phyloP scores from a whole-genome alignment of 768 basidiomycete species.

The Mrakia gelida region DNA sequence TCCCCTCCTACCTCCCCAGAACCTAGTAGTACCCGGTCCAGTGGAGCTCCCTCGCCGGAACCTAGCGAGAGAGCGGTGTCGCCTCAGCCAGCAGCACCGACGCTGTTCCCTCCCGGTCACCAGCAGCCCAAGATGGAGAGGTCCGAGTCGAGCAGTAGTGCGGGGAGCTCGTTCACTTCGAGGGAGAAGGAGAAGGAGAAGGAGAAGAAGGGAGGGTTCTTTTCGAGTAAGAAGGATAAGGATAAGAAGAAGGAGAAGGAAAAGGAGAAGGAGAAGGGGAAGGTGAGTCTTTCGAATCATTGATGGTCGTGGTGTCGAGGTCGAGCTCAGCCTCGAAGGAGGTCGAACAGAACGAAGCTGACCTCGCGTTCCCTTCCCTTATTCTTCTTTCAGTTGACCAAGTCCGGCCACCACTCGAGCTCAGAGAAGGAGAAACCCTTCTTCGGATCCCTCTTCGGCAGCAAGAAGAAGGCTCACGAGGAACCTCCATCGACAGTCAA shows the following conservation, averaged over 20 bases:
- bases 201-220: constrained; percentile 41
- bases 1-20: constrained; percentile 17
- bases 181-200: constrained; percentile 42
- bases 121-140: constrained; percentile 21
- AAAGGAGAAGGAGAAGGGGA: constrained; percentile 48
- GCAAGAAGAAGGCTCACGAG: constrained; percentile 82
- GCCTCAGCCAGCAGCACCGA: not conserved
- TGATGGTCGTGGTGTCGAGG: not conserved
- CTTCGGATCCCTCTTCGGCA: constrained; percentile 85
- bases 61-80: not conserved
- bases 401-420: not conserved
- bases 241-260: constrained; percentile 37
- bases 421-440: constrained; percentile 66
- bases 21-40: not conserved
- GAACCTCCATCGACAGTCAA: constrained; percentile 37
- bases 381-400: not conserved
- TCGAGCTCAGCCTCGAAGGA: no score
- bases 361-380: not conserved
- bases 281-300: constrained; percentile 36
- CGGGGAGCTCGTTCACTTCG: not conserved
- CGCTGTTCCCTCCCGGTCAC: not conserved
- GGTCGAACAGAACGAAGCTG: not conserved
- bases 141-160: constrained; percentile 15
- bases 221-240: constrained; percentile 36
- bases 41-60: constrained; percentile 11